These are phyloP conservation scores for Monosporascus sp. DNA, from an alignment of 2,329 filamentous ascomycete species.

Conservation along the genomic window DNA sequence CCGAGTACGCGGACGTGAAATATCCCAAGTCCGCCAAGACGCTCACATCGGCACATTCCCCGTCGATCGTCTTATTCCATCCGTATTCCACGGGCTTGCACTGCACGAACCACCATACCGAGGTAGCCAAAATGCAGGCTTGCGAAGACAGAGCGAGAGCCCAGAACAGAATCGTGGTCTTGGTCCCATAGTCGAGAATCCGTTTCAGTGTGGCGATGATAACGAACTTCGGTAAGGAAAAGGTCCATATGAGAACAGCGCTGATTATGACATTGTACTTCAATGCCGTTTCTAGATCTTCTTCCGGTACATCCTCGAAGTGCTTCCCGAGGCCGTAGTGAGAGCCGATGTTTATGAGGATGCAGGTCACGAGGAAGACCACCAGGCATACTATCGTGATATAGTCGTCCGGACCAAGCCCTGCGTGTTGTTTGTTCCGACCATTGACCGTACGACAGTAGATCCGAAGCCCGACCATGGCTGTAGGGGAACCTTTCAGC, in stretches of 20 bases:
- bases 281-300: conserved; percentile 15
- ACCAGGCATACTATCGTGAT: conserved; percentile 24
- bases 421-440: conserved; percentile 6
- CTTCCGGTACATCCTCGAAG: conserved; percentile 8
- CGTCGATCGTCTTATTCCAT: conserved; percentile 22
- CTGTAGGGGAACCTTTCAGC: conserved; percentile 7
- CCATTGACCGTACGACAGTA: conserved; percentile 18
- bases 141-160: conserved; percentile 25
- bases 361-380: conserved; percentile 23
- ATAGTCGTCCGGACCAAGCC: conserved; percentile 25
- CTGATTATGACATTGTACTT: conserved; percentile 28
- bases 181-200: conserved; percentile 25
- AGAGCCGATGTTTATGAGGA: conserved; percentile 23
- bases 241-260: conserved; percentile 27
- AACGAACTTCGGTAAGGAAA: conserved; percentile 30
- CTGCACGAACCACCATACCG: conserved; percentile 26
- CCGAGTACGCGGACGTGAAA: conserved; percentile 25
- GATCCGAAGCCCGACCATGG: conserved; percentile 22
- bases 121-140: conserved; percentile 23
- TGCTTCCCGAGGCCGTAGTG: conserved; percentile 24
- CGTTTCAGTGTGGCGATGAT: conserved; percentile 27
- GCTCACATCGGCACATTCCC: conserved; percentile 16
- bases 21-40: conserved; percentile 21
- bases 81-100: conserved; percentile 21
- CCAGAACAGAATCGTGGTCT: conserved; percentile 26